Evolutionary conservation across 2,329 filamentous ascomycete genomes (phyloP), one percentile per base, ranked within the genome.

Genomic region (Pseudocercospora ulei): DNA sequence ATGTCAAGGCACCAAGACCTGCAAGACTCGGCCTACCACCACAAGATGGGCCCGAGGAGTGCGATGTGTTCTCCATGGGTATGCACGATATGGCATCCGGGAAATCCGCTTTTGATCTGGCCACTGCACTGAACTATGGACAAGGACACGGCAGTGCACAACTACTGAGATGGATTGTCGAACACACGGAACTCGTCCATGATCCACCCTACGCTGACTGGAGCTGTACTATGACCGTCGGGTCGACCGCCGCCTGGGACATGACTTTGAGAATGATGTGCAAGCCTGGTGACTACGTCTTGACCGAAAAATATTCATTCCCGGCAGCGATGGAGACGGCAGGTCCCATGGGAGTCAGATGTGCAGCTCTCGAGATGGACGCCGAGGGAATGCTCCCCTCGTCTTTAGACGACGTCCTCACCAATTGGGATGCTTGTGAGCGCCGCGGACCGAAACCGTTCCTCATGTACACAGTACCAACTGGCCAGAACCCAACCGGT

Each of bases 281-380:
- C 50, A 70, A 76, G 41, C 73, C 81, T 5, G 76, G 78, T 1
- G 86, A 96, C 57, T 75, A 77, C 43, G 67, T 96, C 33, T 63
- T 96, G 13, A 87, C 83, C 5, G 90, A 96, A 62, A 81, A 88
- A 56, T 96, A 88, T 62, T 88, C 84, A 24, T 98, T 95, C 65
- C 78, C 81, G 4, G 82, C 82, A 11, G 77, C 78, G 9, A 69
- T 80, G 11, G 77, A 83, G 55, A 76, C 78, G 0, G 76, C 75
- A 0, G 59, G 64, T 17, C 76, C 78, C 0, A 65, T 80, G 50
- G 80, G 79, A 3, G 61, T 80, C 18, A 71, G 69, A 40, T 68
- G 76, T 7, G 65, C 71, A 2, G 72, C 73, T 4, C 64, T 84
- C 4, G 68, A 71, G 41, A 75, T 84, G 65, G 80, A 86, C 53